Evolutionary conservation across 495 filamentous ascomycete genomes (phyloP).

Genomic region (Acidomyces sp.): DNA sequence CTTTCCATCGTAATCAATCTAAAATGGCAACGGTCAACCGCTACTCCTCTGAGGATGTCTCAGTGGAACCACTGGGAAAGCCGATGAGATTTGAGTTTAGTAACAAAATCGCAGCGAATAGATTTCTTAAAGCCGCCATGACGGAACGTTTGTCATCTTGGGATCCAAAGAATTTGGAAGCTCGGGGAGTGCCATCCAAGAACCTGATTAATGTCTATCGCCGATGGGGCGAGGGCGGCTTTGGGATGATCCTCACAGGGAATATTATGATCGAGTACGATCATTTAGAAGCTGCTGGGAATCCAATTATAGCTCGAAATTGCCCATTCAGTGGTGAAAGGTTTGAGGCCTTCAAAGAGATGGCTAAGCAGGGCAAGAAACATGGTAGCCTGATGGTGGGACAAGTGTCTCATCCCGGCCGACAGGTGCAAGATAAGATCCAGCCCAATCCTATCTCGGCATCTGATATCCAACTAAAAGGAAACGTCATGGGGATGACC

Average conservation of each 20-base stretch:
- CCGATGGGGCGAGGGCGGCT: conserved; percentile 45
- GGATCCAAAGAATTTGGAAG: conserved; percentile 34
- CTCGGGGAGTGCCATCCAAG: conserved; percentile 44
- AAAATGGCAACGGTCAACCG: conserved; percentile 23
- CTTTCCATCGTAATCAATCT: not conserved
- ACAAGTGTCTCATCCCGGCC: conserved; percentile 52
- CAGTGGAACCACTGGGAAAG: conserved; percentile 38
- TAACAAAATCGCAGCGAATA: conserved; percentile 41
- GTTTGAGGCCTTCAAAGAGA: conserved; percentile 44
- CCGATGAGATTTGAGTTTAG: conserved; percentile 47
- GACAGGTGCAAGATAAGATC: conserved; percentile 37
- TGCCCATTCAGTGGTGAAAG: conserved; percentile 38
- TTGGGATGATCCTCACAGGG: conserved; percentile 47
- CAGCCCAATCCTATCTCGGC: conserved; percentile 47
- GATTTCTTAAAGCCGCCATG: conserved; percentile 53
- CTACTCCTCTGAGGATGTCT: conserved; percentile 28
- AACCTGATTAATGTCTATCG: conserved; percentile 46
- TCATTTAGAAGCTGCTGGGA: conserved; percentile 45
- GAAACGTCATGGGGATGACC: conserved; percentile 32
- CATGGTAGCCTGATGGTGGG: conserved; percentile 43
- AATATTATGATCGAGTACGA: conserved; percentile 50
- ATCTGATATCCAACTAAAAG: conserved; percentile 44
- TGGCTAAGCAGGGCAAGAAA: conserved; percentile 38
- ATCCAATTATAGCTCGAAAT: conserved; percentile 41
- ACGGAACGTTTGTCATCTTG: conserved; percentile 48